Percentiles rank a stretch among this genome's conserved stretches.
These are phyloP conservation scores for Podosphaera leucotricha DNA, from an alignment of 2,329 filamentous ascomycete genomes.

Conservation along the genomic window DNA sequence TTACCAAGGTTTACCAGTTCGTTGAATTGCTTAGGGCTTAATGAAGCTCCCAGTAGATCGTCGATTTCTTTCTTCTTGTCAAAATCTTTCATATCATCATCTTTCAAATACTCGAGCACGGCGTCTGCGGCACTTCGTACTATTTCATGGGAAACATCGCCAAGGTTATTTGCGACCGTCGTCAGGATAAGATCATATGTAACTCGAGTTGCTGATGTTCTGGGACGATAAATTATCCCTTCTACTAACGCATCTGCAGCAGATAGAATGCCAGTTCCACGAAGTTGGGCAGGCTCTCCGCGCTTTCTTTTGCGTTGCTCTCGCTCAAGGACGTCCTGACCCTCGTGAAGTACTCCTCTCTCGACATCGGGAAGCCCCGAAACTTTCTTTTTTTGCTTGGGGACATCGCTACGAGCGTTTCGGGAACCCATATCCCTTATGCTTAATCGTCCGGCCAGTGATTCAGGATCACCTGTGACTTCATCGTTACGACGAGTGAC, in stretches of 20 bases:
- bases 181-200: slow-evolving; percentile 90
- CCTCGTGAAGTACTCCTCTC: slow-evolving; percentile 53
- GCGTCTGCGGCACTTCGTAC: slow-evolving; percentile 87
- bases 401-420: slow-evolving; percentile 54
- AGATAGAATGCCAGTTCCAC: slow-evolving; percentile 57
- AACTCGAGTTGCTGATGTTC: slow-evolving; percentile 72
- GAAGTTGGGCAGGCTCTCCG: slow-evolving; percentile 44
- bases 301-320: slow-evolving; percentile 72
- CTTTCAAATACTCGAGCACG: slow-evolving; percentile 74
- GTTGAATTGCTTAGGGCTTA: slow-evolving; percentile 83
- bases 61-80: slow-evolving; percentile 98
- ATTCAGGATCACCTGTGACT: slow-evolving; percentile 90
- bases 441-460: slow-evolving; percentile 76
- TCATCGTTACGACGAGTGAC: slow-evolving; percentile 82
- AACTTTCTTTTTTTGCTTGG: slow-evolving; percentile 53
- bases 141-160: slow-evolving; percentile 79
- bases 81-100: slow-evolving; percentile 86
- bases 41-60: slow-evolving; percentile 62
- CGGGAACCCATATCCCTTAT: slow-evolving; percentile 87
- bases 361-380: slow-evolving; percentile 45
- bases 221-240: slow-evolving; percentile 73
- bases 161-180: slow-evolving; percentile 66
- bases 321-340: slow-evolving; percentile 58
- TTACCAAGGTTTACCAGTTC: slow-evolving; percentile 90
- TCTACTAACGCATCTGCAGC: slow-evolving; percentile 73